phyloP scores from a whole-genome alignment of 441 rosid species.

The Eruca vesicaria region DNA sequence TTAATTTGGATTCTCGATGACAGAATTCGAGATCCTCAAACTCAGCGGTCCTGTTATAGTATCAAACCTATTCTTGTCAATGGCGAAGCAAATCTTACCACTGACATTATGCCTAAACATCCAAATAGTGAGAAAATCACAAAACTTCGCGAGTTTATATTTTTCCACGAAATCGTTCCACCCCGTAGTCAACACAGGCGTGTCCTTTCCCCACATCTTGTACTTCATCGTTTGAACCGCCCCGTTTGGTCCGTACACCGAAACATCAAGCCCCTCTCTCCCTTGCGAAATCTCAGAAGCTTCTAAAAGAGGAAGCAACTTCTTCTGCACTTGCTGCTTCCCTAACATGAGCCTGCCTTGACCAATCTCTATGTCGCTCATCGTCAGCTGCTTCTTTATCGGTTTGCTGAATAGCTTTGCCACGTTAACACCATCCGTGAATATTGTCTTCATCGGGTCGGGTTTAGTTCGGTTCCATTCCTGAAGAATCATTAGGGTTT shows the following conservation, averaged over 20 bases:
- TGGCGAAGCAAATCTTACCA: constrained; percentile 13
- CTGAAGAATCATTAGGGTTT: background rate
- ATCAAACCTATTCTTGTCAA: background rate
- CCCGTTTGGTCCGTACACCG: constrained; percentile 9
- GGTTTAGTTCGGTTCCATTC: background rate
- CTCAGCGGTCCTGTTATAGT: background rate
- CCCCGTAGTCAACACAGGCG: constrained; percentile 13
- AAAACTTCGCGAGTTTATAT: background rate
- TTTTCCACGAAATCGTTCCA: background rate
- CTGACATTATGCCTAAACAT: constrained; percentile 11
- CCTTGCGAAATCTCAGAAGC: background rate
- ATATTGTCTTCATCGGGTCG: background rate
- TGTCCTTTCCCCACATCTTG: constrained; percentile 7
- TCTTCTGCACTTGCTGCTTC: background rate
- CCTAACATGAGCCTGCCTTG: constrained; percentile 26
- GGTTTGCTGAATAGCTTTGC: background rate
- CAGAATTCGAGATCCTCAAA: background rate
- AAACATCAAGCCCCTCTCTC: background rate
- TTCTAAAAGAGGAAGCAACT: background rate
- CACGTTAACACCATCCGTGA: background rate
- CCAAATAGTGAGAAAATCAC: constrained; percentile 16
- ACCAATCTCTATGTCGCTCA: background rate
- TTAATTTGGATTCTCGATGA: background rate
- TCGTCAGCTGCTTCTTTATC: constrained; percentile 5
- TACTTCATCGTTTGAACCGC: background rate